Evolutionary conservation across 1,284 basidiomycete species (phyloP).

Genomic region (Marasmius tenuissimus): DNA sequence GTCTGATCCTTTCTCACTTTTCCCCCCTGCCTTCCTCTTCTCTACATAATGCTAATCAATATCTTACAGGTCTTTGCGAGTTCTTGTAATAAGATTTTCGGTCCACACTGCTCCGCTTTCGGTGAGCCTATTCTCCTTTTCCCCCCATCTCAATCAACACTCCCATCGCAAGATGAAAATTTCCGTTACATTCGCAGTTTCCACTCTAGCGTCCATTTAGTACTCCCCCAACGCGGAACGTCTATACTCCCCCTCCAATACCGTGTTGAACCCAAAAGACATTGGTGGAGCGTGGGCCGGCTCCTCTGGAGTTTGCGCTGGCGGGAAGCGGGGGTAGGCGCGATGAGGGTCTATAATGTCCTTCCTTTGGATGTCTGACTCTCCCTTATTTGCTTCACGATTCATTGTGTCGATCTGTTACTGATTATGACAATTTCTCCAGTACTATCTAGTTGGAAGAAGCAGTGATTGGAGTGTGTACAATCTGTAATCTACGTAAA

Average conservation of each 20-base stretch:
- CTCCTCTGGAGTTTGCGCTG: constrained; percentile 56
- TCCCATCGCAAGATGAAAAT: constrained; percentile 53
- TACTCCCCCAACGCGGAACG: constrained; percentile 69
- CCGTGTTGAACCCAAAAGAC: constrained; percentile 65
- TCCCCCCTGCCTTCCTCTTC: constrained; percentile 5
- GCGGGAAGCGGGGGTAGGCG: constrained; percentile 57
- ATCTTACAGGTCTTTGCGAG: neutral
- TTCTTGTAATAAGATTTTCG: neutral
- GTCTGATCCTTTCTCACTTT: constrained; percentile 49
- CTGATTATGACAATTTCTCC: too few relatives aligned
- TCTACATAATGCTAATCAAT: neutral
- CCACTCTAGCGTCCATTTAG: constrained; percentile 69
- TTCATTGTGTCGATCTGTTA: neutral
- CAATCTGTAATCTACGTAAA: too few relatives aligned
- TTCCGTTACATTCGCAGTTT: constrained; percentile 76
- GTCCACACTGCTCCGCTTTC: neutral
- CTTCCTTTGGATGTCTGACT: constrained; percentile 78
- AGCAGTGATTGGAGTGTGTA: too few relatives aligned
- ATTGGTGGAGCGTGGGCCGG: constrained; percentile 60
- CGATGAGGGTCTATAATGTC: constrained; percentile 54
- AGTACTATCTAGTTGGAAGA: too few relatives aligned
- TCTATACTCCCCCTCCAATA: constrained; percentile 48
- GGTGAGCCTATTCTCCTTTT: constrained; percentile 7
- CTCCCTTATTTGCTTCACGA: constrained; percentile 13
- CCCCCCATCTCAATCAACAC: constrained; percentile 16